phyloP scores from a whole-genome alignment of 2,329 filamentous ascomycete species.

The Phoma herbarum region DNA sequence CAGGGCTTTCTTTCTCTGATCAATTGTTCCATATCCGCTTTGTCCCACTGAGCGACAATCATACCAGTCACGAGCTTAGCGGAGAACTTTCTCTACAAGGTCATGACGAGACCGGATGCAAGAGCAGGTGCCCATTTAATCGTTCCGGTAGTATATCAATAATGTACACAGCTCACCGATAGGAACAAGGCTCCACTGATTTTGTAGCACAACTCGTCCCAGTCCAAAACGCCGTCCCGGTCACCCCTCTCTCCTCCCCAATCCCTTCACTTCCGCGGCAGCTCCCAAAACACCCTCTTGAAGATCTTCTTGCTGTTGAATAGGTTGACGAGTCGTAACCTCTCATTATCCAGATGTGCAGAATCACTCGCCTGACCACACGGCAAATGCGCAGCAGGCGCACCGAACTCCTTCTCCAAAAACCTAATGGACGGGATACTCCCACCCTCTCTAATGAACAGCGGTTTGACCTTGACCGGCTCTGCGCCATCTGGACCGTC shows the following conservation, averaged over 20 bases:
- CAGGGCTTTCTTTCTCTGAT: too few relatives aligned
- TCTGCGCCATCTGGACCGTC: neutral
- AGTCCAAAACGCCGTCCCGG: too few relatives aligned
- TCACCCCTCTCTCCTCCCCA: neutral
- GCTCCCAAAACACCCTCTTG: conserved; percentile 78
- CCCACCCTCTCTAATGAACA: conserved; percentile 95
- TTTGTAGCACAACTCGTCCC: too few relatives aligned
- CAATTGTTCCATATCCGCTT: too few relatives aligned
- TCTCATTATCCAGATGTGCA: conserved; percentile 94
- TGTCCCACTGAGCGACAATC: too few relatives aligned
- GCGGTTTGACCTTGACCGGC: conserved; percentile 63
- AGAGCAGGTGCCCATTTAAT: too few relatives aligned
- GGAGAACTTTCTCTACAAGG: too few relatives aligned
- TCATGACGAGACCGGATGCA: too few relatives aligned
- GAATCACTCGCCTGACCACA: conserved; percentile 94
- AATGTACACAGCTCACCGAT: too few relatives aligned
- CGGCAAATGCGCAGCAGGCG: conserved; percentile 89
- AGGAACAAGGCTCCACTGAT: too few relatives aligned
- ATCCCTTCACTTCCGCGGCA: conserved; percentile 48
- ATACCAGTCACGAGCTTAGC: too few relatives aligned
- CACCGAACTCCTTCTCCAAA: conserved; percentile 90
- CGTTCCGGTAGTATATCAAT: too few relatives aligned
- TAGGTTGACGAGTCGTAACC: conserved; percentile 86
- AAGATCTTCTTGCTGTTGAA: conserved; percentile 94
- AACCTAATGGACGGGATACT: conserved; percentile 95